A percentile compares a stretch with the other conserved stretches of the same genome.
These are phyloP conservation scores for Strobilomyces echinocephalus DNA, from an alignment of 768 basidiomycete species.

Conservation along the genomic window DNA sequence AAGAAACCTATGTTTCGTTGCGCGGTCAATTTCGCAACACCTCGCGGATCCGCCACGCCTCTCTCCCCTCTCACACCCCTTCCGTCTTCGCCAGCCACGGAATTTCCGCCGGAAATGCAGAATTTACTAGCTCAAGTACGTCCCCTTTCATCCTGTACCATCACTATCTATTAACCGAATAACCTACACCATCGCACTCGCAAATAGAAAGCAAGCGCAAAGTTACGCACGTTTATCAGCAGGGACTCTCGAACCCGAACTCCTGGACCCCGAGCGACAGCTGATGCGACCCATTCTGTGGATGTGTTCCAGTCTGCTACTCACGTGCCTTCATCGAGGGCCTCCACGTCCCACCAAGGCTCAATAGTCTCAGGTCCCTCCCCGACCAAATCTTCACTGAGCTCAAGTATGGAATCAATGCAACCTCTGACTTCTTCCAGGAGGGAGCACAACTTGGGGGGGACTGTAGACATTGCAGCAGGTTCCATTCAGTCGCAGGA, in stretches of 20 bases:
- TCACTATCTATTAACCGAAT: background rate
- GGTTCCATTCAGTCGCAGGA: background rate
- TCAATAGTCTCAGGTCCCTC: background rate
- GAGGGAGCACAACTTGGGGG: background rate
- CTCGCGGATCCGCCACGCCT: slow-evolving; percentile 16
- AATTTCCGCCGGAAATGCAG: slow-evolving; percentile 6
- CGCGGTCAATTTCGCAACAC: slow-evolving; percentile 30
- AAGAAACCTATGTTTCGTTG: slow-evolving; percentile 13
- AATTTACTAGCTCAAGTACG: slow-evolving; percentile 19
- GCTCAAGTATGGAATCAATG: slow-evolving; percentile 3
- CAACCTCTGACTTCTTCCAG: background rate
- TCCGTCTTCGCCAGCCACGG: slow-evolving; percentile 40
- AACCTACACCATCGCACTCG: background rate
- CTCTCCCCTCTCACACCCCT: slow-evolving; percentile 49
- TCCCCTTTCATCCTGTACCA: background rate
- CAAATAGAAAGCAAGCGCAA: slow-evolving; percentile 3
- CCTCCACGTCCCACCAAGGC: slow-evolving; percentile 1
- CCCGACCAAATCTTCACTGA: background rate
- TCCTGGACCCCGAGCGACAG: background rate
- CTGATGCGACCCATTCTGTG: slow-evolving; percentile 3
- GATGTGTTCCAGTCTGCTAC: background rate
- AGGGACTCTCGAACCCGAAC: background rate
- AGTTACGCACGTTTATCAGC: background rate
- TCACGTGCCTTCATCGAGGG: background rate
- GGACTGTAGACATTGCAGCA: background rate